Evolutionary conservation across 345 rosid genomes (phyloP).

Genomic region (Odontarrhena argentea): DNA sequence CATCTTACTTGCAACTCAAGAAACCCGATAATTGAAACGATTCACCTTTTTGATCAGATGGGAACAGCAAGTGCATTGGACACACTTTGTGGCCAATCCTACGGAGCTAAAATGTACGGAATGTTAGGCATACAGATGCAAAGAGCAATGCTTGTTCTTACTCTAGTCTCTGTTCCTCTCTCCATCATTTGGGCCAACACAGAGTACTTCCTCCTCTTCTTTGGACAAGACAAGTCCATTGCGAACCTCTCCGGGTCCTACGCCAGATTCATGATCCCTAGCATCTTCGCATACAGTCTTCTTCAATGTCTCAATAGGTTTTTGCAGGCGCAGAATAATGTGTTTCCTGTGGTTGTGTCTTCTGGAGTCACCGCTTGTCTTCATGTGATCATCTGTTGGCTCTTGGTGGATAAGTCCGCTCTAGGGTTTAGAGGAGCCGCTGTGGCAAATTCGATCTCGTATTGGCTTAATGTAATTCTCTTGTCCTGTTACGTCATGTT

Average conservation of each 20-base stretch:
- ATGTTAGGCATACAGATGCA: constrained; percentile 70
- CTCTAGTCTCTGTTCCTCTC: constrained; percentile 52
- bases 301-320: constrained; percentile 70
- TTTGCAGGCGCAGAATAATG: constrained; percentile 60
- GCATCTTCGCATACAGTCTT: constrained; percentile 55
- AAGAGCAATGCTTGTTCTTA: constrained; percentile 63
- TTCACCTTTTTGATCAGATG: constrained; percentile 38
- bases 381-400: constrained; percentile 34
- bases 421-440: constrained; percentile 43
- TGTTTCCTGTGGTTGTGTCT: constrained; percentile 46
- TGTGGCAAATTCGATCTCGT: constrained; percentile 32
- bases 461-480: constrained; percentile 39
- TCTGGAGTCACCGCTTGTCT: constrained; percentile 33
- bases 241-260: constrained; percentile 37
- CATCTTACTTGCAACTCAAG: constrained; percentile 22
- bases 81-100: constrained; percentile 70
- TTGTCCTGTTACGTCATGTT: constrained; percentile 38
- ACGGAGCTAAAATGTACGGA: constrained; percentile 65
- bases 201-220: constrained; percentile 44
- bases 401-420: constrained; percentile 34
- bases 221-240: constrained; percentile 45
- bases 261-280: constrained; percentile 62
- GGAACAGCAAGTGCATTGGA: constrained; percentile 77
- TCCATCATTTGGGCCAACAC: constrained; percentile 60
- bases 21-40: not conserved